Base-by-base conservation (phyloP, 306 rosid genomes). In the Luffa aegyptiaca region DNA sequence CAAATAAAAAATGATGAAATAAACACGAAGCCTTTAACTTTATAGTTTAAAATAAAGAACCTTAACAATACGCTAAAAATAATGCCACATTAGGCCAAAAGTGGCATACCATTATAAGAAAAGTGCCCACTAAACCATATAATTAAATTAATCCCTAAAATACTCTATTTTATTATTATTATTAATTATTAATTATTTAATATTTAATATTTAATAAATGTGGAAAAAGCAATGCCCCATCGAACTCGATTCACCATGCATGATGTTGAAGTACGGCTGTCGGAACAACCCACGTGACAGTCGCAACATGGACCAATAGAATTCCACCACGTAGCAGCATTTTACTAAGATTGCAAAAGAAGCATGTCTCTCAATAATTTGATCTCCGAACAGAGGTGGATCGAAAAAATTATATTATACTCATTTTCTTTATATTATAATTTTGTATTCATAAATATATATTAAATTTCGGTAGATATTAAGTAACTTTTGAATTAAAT, bases 41-140 rank as follows among this genome's bases (percentile, higher is more conserved):
- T 14, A 7, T 65, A 66, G 8, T 39, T 7, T 66, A 66, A 63
- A 63, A 63, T 5, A 63, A 36, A 70, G n/a, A 70, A 70, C 55
- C 56, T 70, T 70, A 46, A n/a, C 10, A 45, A 44, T n/a, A 70
- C 21, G 52, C 10, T 70, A 70, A 45, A 48, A 71, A 71, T 20
- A 71, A 71, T 71, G 41, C 35, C 41, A 71, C 20, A 71, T 20
- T 71, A 20, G 57, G 41, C 58, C 41, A 45, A 71, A 71, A 46
- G 77, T 71, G 36, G 56, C 56, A 45, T 45, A 21, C 58, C 57
- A 46, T 46, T 46, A 46, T 46, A 46, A 71, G 77, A 12, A 20
- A 71, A 46, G 77, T 71, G 41, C 13, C 57, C 77, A 71, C 77
- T 71, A 71, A 71, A 71, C 77, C 41, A 5, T 42, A 18, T 69